Percentiles rank a stretch among this genome's conserved stretches.
Evolutionary conservation across 257 asterid genomes (phyloP).

Genomic region (Capsicum baccatum): DNA sequence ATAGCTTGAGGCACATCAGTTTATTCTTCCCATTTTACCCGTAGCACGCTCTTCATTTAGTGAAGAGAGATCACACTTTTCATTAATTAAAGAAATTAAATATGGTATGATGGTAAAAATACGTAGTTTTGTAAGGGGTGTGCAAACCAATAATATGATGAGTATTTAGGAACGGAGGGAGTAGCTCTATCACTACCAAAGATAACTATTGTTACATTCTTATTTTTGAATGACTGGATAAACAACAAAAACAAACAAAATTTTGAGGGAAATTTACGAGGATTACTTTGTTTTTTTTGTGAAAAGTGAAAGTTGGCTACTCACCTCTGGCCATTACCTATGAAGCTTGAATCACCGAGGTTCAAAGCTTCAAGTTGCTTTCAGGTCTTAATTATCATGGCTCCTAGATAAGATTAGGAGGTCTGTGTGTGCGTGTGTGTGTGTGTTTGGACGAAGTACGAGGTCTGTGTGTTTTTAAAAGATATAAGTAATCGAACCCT

Average conservation of each 20-base stretch:
- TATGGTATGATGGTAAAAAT: no score
- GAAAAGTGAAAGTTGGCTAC: not conserved
- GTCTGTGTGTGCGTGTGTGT: not conserved
- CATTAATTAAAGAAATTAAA: no score
- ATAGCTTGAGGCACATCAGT: no score
- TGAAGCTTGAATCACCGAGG: not conserved
- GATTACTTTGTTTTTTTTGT: not conserved
- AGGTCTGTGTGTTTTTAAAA: not conserved
- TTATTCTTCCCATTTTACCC: no score
- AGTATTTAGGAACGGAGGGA: no score
- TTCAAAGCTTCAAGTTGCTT: not conserved
- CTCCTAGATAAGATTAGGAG: not conserved
- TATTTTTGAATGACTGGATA: not conserved
- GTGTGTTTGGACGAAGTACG: no score
- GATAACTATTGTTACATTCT: slow-evolving; percentile 17
- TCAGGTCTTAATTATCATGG: not conserved
- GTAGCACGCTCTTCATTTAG: no score
- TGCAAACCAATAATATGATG: no score
- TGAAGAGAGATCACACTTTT: no score
- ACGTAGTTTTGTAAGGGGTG: no score
- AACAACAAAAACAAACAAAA: not conserved
- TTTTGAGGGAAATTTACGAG: not conserved
- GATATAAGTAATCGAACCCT: not conserved
- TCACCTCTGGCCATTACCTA: not conserved
- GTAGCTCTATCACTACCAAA: slow-evolving; percentile 27